Percentiles rank a stretch among this genome's conserved stretches.
Conservation (phyloP, 495 filamentous ascomycete species). For the Podospora didyma region DNA sequence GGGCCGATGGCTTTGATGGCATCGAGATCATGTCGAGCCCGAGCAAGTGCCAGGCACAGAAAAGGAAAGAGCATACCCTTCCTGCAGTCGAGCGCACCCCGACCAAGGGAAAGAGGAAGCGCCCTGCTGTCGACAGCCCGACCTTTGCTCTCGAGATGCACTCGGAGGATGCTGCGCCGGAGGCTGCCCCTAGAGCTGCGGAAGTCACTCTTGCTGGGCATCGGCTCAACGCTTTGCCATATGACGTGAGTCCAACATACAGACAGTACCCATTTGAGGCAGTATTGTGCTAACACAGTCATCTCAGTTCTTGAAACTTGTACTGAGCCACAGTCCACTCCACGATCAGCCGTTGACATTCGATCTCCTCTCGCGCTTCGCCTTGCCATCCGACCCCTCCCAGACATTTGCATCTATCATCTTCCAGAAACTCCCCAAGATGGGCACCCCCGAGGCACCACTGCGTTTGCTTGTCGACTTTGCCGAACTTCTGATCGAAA, state of each 20-base stretch:
- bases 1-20: conserved; percentile 52
- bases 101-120: conserved; percentile 49
- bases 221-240: conserved; percentile 17
- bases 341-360: conserved; percentile 36
- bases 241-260: conserved; percentile 30
- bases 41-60: conserved; percentile 32
- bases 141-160: conserved; percentile 46
- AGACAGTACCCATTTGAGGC: background rate
- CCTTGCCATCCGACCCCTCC: conserved; percentile 35
- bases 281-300: conserved; percentile 11
- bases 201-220: background rate
- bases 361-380: conserved; percentile 38
- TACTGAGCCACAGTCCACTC: conserved; percentile 38
- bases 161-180: conserved; percentile 7
- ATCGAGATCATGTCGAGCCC: conserved; percentile 46
- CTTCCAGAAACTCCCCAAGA: conserved; percentile 37
- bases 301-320: conserved; percentile 36
- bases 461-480: conserved; percentile 40
- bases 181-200: background rate
- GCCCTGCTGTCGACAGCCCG: conserved; percentile 47
- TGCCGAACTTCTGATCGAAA: conserved; percentile 36
- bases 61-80: conserved; percentile 30
- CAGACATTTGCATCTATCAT: conserved; percentile 41
- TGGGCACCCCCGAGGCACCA: conserved; percentile 32
- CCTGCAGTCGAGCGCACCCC: conserved; percentile 41